Base-by-base conservation (phyloP, 2,329 filamentous ascomycete genomes). In the Fusarium concolor region DNA sequence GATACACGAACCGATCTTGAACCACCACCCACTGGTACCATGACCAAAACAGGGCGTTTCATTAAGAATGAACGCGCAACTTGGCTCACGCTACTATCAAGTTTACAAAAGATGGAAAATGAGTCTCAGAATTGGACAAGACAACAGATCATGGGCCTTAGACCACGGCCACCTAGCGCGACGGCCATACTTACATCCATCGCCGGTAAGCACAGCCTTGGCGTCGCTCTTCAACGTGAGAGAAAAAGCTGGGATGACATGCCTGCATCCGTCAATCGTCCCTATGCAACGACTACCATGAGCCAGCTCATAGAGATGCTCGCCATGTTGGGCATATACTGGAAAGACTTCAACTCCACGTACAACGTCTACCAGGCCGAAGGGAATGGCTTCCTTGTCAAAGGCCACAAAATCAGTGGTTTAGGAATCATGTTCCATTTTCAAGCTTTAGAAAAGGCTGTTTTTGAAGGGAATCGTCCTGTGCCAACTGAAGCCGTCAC, bases 161-260 rank as follows among this genome's bases (percentile, higher is more conserved):
- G 52, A 9, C 61, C 61, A 2, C 44, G 61, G 2, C 61, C 61
- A 33, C 14, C 52, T 1, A 58, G 59, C 1, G 52, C 59, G 0
- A 44, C 61, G 28, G 61, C 61, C 1, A 64, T 64, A 12, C 53
- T 64, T 7, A 37, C 52, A 2, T 64, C 61, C 29, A 41, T 64
- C 24, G 41, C 59, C 3, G 45, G 52, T 0, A 64, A 64, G 3
- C 52, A 64, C n/a, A 64, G 17, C 2, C 35, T 64, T 8, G 18
- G 37, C 12, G 39, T 45, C 28, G 51, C 52, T 11, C 22, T 64
- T 1, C 61, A 64, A 12, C 41, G 59, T 0, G 35, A 64, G 11
- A 64, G 31, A 17, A 64, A 58, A 12, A 64, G 61, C n/a, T 64
- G 61, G 61, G 61, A 64, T 10, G 61, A 64, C 4, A 64, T 64